These are phyloP conservation scores for Serendipita sp. DNA, from an alignment of 768 basidiomycete species.

Conservation along the genomic window DNA sequence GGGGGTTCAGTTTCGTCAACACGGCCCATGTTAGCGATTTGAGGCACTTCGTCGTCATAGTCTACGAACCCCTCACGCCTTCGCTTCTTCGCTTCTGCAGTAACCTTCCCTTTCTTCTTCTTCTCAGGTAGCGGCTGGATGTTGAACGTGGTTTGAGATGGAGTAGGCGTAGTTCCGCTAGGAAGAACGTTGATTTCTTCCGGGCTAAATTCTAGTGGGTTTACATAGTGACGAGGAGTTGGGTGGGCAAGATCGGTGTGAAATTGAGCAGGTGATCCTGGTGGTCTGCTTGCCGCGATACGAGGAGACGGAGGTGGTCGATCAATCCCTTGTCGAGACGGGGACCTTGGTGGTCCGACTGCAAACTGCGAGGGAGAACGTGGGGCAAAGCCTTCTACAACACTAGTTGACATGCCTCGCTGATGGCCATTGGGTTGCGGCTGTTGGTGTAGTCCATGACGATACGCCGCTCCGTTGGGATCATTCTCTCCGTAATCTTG, in stretches of 20 bases:
- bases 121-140: background rate
- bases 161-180: background rate
- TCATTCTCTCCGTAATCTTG: background rate
- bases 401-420: background rate
- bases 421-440: background rate
- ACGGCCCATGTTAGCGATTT: background rate
- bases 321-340: background rate
- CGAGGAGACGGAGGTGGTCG: background rate
- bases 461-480: background rate
- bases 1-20: background rate
- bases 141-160: background rate
- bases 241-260: background rate
- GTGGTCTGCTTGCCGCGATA: background rate
- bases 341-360: background rate
- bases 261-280: background rate
- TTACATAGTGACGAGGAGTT: background rate
- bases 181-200: slow-evolving; percentile 2
- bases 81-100: background rate
- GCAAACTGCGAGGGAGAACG: background rate
- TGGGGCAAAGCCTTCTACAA: background rate
- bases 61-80: background rate
- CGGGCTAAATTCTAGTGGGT: background rate
- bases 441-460: background rate
- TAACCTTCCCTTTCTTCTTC: background rate
- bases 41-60: background rate